Conservation (phyloP, 306 rosid genomes). For the Senna tora region DNA sequence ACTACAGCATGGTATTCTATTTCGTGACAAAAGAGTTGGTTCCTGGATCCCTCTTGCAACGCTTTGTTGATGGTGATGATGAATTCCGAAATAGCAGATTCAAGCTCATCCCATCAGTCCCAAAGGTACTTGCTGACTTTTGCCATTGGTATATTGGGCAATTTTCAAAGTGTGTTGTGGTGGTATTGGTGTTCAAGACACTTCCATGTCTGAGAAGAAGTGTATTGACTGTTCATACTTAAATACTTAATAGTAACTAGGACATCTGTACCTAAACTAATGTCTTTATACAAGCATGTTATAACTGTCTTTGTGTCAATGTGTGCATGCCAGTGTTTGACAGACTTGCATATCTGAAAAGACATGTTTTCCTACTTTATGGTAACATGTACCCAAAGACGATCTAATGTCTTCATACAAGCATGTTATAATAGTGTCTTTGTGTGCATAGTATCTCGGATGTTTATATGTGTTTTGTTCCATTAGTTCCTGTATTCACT, state of each 20-base stretch:
- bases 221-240: background rate
- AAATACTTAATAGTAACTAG: background rate
- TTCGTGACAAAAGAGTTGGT: conserved; percentile 82
- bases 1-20: conserved; percentile 97
- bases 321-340: too few species aligned
- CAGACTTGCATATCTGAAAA: too few species aligned
- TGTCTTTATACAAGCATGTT: conserved; percentile 7
- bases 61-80: conserved; percentile 97
- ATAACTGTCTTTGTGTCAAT: background rate
- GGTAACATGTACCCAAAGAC: too few species aligned
- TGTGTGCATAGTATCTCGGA: background rate
- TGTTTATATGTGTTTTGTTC: background rate
- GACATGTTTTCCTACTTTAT: too few species aligned
- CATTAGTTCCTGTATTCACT: conserved; percentile 11
- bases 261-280: background rate
- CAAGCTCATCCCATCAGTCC: conserved; percentile 97
- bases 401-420: too few species aligned
- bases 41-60: conserved; percentile 92
- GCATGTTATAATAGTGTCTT: too few species aligned
- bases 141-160: conserved; percentile 24
- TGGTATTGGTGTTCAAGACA: background rate
- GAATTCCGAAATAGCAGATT: conserved; percentile 96
- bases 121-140: conserved; percentile 69
- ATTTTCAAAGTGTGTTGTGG: background rate
- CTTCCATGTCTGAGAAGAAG: background rate